A percentile compares a stretch with the other conserved stretches of the same genome.
phyloP scores from a whole-genome alignment of 2,329 filamentous ascomycete species.

The Erysiphe neolycopersici region DNA sequence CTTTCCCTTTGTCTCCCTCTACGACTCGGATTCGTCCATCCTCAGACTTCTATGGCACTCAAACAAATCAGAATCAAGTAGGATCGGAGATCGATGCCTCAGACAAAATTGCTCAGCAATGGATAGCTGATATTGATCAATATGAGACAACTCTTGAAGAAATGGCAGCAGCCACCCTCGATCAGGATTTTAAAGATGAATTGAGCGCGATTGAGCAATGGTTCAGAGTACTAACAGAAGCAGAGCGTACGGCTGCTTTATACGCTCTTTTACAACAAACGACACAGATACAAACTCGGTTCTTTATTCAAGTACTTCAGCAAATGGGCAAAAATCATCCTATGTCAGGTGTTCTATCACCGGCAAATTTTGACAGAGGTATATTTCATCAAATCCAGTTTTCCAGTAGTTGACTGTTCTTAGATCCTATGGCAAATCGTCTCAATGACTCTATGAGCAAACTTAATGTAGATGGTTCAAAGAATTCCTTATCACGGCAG shows the following conservation, averaged over 20 bases:
- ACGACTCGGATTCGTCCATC: conserved; percentile 71
- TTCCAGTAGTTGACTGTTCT: neutral
- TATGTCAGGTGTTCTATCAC: conserved; percentile 84
- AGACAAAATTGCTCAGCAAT: conserved; percentile 88
- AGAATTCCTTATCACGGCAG: conserved; percentile 64
- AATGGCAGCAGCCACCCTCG: conserved; percentile 94
- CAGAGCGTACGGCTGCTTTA: conserved; percentile 79
- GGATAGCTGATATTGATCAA: conserved; percentile 97
- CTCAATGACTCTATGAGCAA: conserved; percentile 94
- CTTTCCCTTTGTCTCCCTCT: conserved; percentile 40
- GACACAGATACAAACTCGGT: conserved; percentile 93
- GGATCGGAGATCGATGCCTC: conserved; percentile 53
- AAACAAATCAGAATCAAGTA: conserved; percentile 38
- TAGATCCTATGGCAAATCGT: conserved; percentile 91
- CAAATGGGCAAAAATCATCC: conserved; percentile 98
- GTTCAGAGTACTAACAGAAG: conserved; percentile 93
- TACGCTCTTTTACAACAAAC: conserved; percentile 95
- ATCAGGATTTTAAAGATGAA: conserved; percentile 99
- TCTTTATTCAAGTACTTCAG: conserved; percentile 96
- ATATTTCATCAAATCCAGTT: conserved; percentile 9
- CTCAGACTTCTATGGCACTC: conserved; percentile 72
- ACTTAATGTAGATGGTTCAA: conserved; percentile 60
- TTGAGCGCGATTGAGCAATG: conserved; percentile 97
- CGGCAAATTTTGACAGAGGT: conserved; percentile 94
- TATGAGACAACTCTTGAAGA: conserved; percentile 97